phyloP scores from a whole-genome alignment of 2,329 filamentous ascomycete genomes.

The Mycocentrospora acerina region DNA sequence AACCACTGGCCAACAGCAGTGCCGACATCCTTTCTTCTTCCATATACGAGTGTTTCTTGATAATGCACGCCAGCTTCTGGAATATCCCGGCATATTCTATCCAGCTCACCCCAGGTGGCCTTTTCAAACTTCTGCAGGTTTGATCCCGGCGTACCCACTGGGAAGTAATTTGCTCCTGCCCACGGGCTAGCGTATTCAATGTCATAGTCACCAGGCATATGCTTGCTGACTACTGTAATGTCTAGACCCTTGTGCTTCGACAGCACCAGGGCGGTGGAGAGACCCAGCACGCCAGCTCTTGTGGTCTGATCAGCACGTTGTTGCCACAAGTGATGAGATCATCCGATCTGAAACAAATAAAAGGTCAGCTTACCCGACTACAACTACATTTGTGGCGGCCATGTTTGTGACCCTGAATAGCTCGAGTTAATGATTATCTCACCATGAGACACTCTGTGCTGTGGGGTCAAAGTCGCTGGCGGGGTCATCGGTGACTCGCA shows the following conservation, averaged over 20 bases:
- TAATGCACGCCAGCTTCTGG: conserved; percentile 82
- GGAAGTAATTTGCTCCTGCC: conserved; percentile 79
- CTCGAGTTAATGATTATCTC: no score
- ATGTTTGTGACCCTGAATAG: conserved; percentile 5
- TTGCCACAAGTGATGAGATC: conserved; percentile 3
- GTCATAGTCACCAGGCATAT: conserved; percentile 92
- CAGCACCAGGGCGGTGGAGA: conserved; percentile 65
- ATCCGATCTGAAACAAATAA: conserved; percentile 2
- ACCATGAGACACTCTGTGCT: conserved; percentile 3
- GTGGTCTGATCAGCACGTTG: conserved; percentile 10
- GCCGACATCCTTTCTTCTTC: conserved; percentile 64
- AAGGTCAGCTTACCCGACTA: conserved; percentile 48
- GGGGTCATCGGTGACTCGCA: conserved; percentile 13
- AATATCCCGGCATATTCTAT: conserved; percentile 55
- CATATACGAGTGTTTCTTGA: conserved; percentile 61
- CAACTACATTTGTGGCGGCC: conserved; percentile 43
- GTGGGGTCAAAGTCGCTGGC: conserved; percentile 9
- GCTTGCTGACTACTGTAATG: conserved; percentile 75
- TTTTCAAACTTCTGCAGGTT: conserved; percentile 44
- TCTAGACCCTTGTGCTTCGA: conserved; percentile 58
- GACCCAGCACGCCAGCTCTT: conserved; percentile 66
- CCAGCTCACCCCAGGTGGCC: conserved; percentile 49
- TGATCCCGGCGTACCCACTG: conserved; percentile 49
- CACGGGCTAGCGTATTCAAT: conserved; percentile 88
- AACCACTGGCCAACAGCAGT: conserved; percentile 60